phyloP scores from a whole-genome alignment of 2,329 filamentous ascomycete species.

The Trichoderma brevicompactum region DNA sequence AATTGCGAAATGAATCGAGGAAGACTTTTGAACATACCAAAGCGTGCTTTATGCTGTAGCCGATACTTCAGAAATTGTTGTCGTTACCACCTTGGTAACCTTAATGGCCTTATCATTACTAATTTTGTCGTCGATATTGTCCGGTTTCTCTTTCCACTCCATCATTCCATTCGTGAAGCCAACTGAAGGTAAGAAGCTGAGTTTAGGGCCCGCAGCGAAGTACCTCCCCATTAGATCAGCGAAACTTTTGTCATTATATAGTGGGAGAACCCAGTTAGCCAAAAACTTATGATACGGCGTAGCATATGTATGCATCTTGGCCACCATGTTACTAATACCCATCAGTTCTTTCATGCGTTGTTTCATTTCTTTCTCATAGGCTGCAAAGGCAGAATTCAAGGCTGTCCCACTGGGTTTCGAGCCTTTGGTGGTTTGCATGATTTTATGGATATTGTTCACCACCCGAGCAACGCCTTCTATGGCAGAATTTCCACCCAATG shows the following conservation, averaged over 20 bases:
- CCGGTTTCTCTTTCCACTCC: background rate
- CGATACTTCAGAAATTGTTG: background rate
- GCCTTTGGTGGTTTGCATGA: conserved; percentile 8
- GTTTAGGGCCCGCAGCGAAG: conserved; percentile 5
- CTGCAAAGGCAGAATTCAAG: conserved; percentile 3
- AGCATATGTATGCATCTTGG: conserved; percentile 17
- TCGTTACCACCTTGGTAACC: background rate
- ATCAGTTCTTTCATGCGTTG: conserved; percentile 8
- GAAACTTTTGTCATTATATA: background rate
- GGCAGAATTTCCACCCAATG: conserved; percentile 39
- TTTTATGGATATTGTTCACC: conserved; percentile 33
- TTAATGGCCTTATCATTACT: background rate
- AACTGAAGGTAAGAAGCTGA: conserved; percentile 2
- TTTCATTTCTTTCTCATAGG: conserved; percentile 5
- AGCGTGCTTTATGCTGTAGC: background rate
- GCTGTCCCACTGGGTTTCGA: conserved; percentile 4
- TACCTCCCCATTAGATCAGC: background rate
- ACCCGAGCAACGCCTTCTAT: conserved; percentile 37
- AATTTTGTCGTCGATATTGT: background rate
- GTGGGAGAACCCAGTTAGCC: background rate
- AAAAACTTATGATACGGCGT: background rate
- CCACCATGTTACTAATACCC: conserved; percentile 10
- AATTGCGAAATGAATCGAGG: too few species aligned
- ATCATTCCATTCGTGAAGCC: background rate
- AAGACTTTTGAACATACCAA: background rate